Evolutionary conservation across 2,329 filamentous ascomycete species (phyloP), one percentile per base, ranked within the genome.

Genomic region (Talaromyces sp.): DNA sequence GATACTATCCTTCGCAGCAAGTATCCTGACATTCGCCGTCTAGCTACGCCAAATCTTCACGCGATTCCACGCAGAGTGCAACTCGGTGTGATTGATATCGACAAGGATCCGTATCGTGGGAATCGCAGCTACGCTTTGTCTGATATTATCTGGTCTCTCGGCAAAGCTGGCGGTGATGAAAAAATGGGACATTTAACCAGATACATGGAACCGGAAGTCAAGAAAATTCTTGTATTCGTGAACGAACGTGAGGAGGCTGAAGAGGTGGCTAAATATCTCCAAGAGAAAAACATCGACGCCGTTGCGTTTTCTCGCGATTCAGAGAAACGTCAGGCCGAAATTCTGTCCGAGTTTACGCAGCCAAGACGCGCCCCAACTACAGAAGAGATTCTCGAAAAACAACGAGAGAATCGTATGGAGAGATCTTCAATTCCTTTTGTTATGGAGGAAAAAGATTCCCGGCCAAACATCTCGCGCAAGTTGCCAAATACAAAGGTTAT

Each of bases 41-140:
- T 99, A 65, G 94, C 94, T 1, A 99, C 95, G 0, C 95, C 95
- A 0, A 97, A 98, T 71, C 84, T 99, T 0, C 95, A 99, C 76
- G 92, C 95, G 62, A 96, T 99, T 68, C 95, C 95, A 2, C 89
- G 95, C 50, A 89, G 95, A 67, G 93, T 99, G 0, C 94, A 98
- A 74, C 87, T 99, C 4, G 92, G 92, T 61, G 92, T 98, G 40
- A 87, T 99, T 31, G 93, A 99, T 70, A 90, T 96, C 14, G 89
- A 94, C 66, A 91, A 90, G 68, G 89, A 96, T n/a, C 93, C 93
- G 0, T 99, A 97, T 79, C 88, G 88, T 65, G 92, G 95, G 70
- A 97, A 96, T 81, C 95, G 96, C 76, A 85, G 89, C 68, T 85
- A 99, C 5, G 96, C 95, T 10, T 98, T 94, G 73, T 95, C 95